These are phyloP conservation scores for Coemansia reversa DNA, from an alignment of 192 early-diverging fungal species.

Conservation along the genomic window DNA sequence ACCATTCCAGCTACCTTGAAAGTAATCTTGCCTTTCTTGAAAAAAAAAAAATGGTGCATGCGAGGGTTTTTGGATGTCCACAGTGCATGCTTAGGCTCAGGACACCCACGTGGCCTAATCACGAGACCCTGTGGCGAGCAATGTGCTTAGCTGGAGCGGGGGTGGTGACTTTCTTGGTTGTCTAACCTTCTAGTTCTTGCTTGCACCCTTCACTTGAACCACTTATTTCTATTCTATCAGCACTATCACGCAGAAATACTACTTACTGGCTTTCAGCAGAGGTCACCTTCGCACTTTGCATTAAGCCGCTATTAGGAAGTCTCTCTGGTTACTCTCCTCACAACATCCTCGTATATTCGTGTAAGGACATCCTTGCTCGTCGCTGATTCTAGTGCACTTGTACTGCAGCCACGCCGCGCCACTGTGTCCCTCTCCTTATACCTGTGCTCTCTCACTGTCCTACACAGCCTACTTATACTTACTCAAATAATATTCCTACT, in stretches of 20 bases:
- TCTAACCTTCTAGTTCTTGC: background rate
- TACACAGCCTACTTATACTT: background rate
- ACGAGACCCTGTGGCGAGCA: background rate
- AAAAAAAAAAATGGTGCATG: background rate
- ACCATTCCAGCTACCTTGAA: background rate
- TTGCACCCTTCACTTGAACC: background rate
- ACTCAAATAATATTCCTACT: background rate
- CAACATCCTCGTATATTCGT: background rate
- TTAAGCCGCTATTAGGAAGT: background rate
- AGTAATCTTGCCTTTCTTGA: background rate
- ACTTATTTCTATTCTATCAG: background rate
- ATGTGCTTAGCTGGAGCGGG: background rate
- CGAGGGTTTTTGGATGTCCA: background rate
- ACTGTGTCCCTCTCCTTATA: background rate
- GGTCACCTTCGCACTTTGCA: background rate
- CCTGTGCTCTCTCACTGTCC: background rate
- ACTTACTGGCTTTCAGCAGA: background rate
- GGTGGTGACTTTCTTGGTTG: background rate
- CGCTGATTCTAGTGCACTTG: constrained; percentile 4
- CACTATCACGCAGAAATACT: background rate
- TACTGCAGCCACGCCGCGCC: background rate
- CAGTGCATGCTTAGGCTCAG: too few relatives aligned
- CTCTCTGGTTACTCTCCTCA: background rate
- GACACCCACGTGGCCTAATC: background rate
- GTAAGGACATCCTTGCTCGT: background rate